phyloP scores from a whole-genome alignment of 176 grass and related monocot species.

The Cocos nucifera region DNA sequence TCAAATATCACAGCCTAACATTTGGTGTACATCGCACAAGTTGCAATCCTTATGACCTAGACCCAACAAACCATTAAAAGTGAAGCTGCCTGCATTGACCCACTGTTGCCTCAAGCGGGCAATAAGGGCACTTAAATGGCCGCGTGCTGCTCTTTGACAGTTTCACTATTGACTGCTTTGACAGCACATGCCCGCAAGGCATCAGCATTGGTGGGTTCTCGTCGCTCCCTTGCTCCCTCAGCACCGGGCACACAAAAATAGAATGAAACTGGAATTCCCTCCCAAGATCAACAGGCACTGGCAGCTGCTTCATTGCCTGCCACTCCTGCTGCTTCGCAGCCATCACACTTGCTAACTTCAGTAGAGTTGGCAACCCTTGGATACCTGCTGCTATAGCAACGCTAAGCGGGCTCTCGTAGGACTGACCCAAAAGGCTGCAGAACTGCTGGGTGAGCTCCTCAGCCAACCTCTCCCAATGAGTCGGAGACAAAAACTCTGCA shows the following conservation, averaged over 20 bases:
- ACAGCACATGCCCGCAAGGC: constrained; percentile 80
- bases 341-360: constrained; percentile 71
- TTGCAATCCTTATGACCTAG: too few species aligned
- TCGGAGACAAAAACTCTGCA: constrained; percentile 43
- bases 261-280: constrained; percentile 82
- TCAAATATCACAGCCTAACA: too few species aligned
- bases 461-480: constrained; percentile 53
- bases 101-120: constrained; percentile 44
- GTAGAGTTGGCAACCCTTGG: constrained; percentile 65
- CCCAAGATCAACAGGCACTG: constrained; percentile 59
- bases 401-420: constrained; percentile 47
- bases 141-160: constrained; percentile 79
- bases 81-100: constrained; percentile 70
- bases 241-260: constrained; percentile 82
- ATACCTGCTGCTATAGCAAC: constrained; percentile 58
- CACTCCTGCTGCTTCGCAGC: constrained; percentile 74
- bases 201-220: constrained; percentile 96
- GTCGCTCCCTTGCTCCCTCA: constrained; percentile 63
- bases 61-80: constrained; percentile 36
- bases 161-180: constrained; percentile 71
- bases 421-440: constrained; percentile 58
- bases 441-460: constrained; percentile 71
- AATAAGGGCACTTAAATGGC: constrained; percentile 88
- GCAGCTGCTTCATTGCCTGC: constrained; percentile 87
- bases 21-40: too few species aligned